phyloP scores from a whole-genome alignment of 768 basidiomycete species.

The Zangia roseola region DNA sequence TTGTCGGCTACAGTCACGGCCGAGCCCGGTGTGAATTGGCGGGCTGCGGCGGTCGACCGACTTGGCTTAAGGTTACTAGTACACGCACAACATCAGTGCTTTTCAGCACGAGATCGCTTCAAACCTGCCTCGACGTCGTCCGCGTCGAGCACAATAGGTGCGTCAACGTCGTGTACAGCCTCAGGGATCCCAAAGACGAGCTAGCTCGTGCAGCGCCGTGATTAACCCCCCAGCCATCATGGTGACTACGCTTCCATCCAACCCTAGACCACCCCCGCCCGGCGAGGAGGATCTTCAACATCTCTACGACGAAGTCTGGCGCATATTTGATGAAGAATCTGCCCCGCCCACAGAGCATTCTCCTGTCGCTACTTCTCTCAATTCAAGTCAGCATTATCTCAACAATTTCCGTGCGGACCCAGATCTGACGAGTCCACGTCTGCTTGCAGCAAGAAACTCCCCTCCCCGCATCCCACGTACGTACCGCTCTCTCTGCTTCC shows the following conservation, averaged over 20 bases:
- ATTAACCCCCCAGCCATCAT: slow-evolving; percentile 13
- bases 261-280: slow-evolving; percentile 40
- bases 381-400: slow-evolving; percentile 17
- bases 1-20: no score
- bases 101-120: no score
- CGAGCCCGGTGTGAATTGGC: no score
- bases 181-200: neutral
- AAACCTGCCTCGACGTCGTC: slow-evolving; percentile 1
- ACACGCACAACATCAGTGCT: no score
- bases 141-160: neutral
- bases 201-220: neutral
- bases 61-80: no score
- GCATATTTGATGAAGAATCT: slow-evolving; percentile 56
- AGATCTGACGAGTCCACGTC: slow-evolving; percentile 10
- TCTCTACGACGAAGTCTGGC: slow-evolving; percentile 75
- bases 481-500: slow-evolving; percentile 1
- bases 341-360: slow-evolving; percentile 32
- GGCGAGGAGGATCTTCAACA: slow-evolving; percentile 71
- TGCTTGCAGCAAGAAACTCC: slow-evolving; percentile 13
- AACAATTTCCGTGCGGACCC: slow-evolving; percentile 23
- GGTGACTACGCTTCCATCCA: slow-evolving; percentile 39
- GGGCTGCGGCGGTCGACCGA: neutral
- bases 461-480: slow-evolving; percentile 24
- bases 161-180: neutral
- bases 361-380: slow-evolving; percentile 15